Base-by-base conservation (phyloP, 495 filamentous ascomycete genomes). In the Penicillium coprophilum region DNA sequence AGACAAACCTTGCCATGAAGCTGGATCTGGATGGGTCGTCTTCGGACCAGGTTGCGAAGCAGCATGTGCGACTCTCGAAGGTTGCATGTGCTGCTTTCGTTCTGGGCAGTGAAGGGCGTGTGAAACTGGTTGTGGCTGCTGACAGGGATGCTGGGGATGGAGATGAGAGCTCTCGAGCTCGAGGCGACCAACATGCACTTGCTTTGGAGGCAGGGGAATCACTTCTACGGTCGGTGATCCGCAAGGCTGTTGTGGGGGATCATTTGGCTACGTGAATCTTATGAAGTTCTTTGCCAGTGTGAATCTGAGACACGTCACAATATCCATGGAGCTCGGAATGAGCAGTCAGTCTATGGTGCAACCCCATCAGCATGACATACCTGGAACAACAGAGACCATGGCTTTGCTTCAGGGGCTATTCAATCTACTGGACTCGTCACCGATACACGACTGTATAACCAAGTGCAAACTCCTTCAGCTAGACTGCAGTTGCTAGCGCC, bases 41-140 rank as follows among this genome's bases (percentile, higher is more conserved):
- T 15, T 44, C 55, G 20, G 49, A 59, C 3, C 34, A 59, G 10
- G 40, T 50, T 6, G 53, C 64, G 3, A 61, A 70, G 39, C 60
- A 73, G n/a, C 69, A 71, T 57, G 71, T 84, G 17, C 69, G 73
- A 0, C 58, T 85, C 11, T 68, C 75, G 38, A 81, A 78, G 56
- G 68, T 83, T 60, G 73, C 80, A 2, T 82, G 79, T 62, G 77
- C 76, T 19, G 77, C 74, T 38, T 85, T 84, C 68, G 75, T 81
- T 23, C 23, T 85, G 20, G 79, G 78, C 5, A 66, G 58, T 7
- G 82, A 83, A 9, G 76, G 82, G 11, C 79, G 71, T 53, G 61
- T 82, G 52, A 85, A 85, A 67, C 50, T 85, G 17, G 71, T 78
- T 66, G 69, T 65, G 13, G 61, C 65, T 31, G 59, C 55, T 24